Base-by-base conservation (phyloP, 2,329 filamentous ascomycete genomes). In the Pseudogymnoascus sp. region DNA sequence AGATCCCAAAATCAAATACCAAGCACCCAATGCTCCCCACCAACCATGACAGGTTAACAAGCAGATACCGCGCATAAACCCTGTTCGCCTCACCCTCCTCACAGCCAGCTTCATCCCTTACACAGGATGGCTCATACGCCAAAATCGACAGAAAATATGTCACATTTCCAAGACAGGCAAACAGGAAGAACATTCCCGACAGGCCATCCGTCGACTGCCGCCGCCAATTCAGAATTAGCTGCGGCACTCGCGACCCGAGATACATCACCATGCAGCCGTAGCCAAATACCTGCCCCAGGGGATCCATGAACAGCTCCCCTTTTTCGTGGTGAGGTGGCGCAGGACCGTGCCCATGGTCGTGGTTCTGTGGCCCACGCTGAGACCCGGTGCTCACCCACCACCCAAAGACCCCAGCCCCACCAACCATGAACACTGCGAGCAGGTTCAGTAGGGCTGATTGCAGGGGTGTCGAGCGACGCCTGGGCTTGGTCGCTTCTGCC, bases 201-300 rank as follows among this genome's bases (percentile, higher is more conserved):
- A 99, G 86, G 3, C 94, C 94, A 60, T 97, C 92, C 0, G 92
- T 96, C 41, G 87, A 92, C 75, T 95, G 95, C 63, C 94, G 86
- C 18, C 89, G 84, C 76, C 90, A 95, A 73, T 97, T 99, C 59
- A 97, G 82, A 6, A 96, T 79, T 1, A 99, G 79, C 75, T 99
- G 94, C 0, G 94, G 94, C 5, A 97, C 74, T 7, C 94, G 87
- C 0, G 89, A 94, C 19, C 90, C 90, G 9, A 97, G 88, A 70
- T 99, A 97, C 4, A 96, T 79, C 1, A 83, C 77, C 2, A 94
- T 91, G 74, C 92, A 97, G 55, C 97, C 79, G 74, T 95, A 97
- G 35, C 94, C 94, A 67, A 96, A 97, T 55, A 95, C 76, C 70
- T 99, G 94, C 57, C 94, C 94, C 8, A 90, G 79, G 1, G 76